phyloP scores from a whole-genome alignment of 2,329 filamentous ascomycete species.

The Aspergillus japonicus region DNA sequence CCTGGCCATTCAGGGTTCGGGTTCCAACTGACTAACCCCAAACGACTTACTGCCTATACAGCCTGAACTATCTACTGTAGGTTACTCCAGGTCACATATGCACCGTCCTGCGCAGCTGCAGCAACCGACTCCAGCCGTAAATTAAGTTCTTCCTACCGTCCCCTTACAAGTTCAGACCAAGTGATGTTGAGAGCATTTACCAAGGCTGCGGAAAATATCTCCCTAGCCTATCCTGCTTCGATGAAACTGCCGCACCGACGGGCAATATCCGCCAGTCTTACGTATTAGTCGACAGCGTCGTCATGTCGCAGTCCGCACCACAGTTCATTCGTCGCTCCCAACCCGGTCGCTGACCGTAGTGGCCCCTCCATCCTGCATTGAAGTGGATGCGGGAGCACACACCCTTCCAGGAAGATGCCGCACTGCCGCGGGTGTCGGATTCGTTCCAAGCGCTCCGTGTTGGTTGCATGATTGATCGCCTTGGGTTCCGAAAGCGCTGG shows the following conservation, averaged over 20 bases:
- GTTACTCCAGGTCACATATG: not conserved
- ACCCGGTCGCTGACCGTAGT: not conserved
- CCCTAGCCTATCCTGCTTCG: not conserved
- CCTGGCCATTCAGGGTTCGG: not conserved
- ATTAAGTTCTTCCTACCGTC: not conserved
- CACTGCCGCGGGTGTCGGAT: not conserved
- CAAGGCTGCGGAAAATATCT: constrained; percentile 2
- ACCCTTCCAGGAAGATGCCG: not conserved
- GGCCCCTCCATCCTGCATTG: not conserved
- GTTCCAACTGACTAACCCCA: not conserved
- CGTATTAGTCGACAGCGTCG: not conserved
- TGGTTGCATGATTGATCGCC: constrained; percentile 1
- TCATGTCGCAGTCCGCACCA: constrained; percentile 1
- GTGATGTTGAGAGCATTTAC: too few species aligned
- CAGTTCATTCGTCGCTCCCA: not conserved
- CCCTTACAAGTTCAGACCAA: not conserved
- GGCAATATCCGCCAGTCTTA: constrained; percentile 2
- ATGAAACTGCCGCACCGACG: not conserved
- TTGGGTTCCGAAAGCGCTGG: not conserved
- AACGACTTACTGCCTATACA: not conserved
- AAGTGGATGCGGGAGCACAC: not conserved
- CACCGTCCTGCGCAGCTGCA: not conserved
- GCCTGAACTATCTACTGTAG: too few species aligned
- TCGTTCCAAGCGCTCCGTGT: not conserved
- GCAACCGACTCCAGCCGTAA: not conserved